Evolutionary conservation across 495 filamentous ascomycete species (phyloP).

Genomic region (Glarea lozoyensis): DNA sequence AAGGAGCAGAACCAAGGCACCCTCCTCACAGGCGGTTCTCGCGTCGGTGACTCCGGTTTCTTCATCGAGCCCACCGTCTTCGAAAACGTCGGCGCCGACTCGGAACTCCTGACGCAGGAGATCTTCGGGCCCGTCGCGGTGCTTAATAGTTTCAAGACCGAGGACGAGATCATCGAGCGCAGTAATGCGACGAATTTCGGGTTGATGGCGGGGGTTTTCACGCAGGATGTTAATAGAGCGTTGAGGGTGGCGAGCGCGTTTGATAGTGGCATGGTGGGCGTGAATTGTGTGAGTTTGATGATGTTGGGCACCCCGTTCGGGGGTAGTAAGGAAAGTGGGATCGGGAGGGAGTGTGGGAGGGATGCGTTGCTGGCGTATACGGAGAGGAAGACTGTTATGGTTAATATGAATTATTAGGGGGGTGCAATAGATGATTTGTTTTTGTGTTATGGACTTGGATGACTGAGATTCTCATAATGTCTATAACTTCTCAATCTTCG

Average conservation of each 20-base stretch:
- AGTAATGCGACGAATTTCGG: conserved; percentile 44
- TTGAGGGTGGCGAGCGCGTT: conserved; percentile 38
- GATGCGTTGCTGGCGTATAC: conserved; percentile 33
- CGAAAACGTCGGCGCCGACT: conserved; percentile 30
- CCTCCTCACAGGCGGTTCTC: conserved; percentile 48
- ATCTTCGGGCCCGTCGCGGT: conserved; percentile 46
- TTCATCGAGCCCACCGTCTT: conserved; percentile 43
- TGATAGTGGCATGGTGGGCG: conserved; percentile 42
- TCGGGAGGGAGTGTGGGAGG: conserved; percentile 36
- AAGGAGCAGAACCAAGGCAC: conserved; percentile 48
- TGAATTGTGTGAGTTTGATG: conserved; percentile 38
- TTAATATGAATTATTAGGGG: conserved; percentile 28
- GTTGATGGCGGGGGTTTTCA: conserved; percentile 39
- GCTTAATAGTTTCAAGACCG: conserved; percentile 41
- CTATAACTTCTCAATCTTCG: too few relatives aligned
- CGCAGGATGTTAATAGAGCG: conserved; percentile 39
- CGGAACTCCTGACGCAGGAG: conserved; percentile 38
- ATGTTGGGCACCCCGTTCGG: conserved; percentile 37
- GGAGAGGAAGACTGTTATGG: conserved; percentile 40
- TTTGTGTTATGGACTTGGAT: too few relatives aligned
- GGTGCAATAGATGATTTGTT: not conserved
- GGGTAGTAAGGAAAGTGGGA: conserved; percentile 41
- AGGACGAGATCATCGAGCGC: conserved; percentile 39
- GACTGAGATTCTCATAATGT: too few relatives aligned
- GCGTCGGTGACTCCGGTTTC: conserved; percentile 37